Percentiles rank a stretch among this genome's conserved stretches.
Evolutionary conservation across 2,329 filamentous ascomycete species (phyloP).

Genomic region (Alternaria sp.): DNA sequence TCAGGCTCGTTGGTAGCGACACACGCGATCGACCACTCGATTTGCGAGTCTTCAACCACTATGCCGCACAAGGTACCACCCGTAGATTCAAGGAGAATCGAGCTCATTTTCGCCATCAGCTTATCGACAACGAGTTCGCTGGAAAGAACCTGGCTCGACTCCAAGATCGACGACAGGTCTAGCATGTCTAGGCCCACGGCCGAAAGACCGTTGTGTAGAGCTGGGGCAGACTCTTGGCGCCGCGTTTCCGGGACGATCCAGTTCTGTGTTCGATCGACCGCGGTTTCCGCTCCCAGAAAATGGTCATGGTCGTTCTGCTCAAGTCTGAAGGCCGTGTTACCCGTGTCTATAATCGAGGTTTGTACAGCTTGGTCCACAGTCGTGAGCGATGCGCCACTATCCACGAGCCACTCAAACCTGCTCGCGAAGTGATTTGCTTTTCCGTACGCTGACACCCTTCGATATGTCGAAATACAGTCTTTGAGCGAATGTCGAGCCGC

Average conservation of each 20-base stretch:
- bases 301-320: slow-evolving; percentile 56
- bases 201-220: slow-evolving; percentile 70
- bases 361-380: slow-evolving; percentile 72
- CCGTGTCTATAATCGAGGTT: slow-evolving; percentile 67
- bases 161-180: slow-evolving; percentile 78
- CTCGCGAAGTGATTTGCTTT: slow-evolving; percentile 73
- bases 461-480: slow-evolving; percentile 73
- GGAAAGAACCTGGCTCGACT: slow-evolving; percentile 80
- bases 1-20: slow-evolving; percentile 71
- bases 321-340: slow-evolving; percentile 54
- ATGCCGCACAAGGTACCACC: slow-evolving; percentile 78
- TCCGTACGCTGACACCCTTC: slow-evolving; percentile 73
- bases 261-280: slow-evolving; percentile 58
- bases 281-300: slow-evolving; percentile 49
- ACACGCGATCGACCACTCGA: slow-evolving; percentile 75
- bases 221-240: slow-evolving; percentile 55
- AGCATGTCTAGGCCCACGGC: slow-evolving; percentile 78
- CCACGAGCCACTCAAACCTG: slow-evolving; percentile 72
- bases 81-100: slow-evolving; percentile 80
- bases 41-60: slow-evolving; percentile 73
- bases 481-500: slow-evolving; percentile 74
- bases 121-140: slow-evolving; percentile 79
- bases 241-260: slow-evolving; percentile 59
- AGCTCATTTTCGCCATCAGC: slow-evolving; percentile 80
- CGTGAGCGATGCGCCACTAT: slow-evolving; percentile 67